Conservation (phyloP, 164 flowering plant genomes). For the Nymphaea colorata region DNA sequence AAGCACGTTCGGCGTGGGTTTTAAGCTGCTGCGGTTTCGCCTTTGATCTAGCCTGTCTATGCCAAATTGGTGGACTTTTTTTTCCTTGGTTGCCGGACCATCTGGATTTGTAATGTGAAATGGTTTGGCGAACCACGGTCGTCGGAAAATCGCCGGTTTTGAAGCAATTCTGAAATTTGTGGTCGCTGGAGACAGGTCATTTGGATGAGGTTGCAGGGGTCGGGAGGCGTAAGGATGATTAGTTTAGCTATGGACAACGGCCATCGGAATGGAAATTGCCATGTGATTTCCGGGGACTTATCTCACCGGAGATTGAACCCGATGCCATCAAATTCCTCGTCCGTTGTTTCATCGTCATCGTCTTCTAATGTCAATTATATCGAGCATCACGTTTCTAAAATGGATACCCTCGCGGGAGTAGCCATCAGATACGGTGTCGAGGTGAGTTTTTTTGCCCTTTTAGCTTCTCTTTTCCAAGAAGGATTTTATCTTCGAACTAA, state of each 20-base stretch:
- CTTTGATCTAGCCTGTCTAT: neutral
- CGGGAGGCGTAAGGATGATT: neutral
- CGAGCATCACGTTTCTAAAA: constrained; percentile 62
- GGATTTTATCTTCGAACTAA: no score
- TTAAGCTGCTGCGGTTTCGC: neutral
- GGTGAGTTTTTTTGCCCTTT: constrained; percentile 23
- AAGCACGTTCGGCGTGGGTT: neutral
- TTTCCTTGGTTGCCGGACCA: neutral
- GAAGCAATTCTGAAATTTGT: neutral
- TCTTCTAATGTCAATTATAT: constrained; percentile 20
- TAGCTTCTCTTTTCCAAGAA: neutral
- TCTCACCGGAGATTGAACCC: neutral
- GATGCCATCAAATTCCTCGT: neutral
- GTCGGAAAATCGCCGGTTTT: neutral
- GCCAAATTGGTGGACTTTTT: neutral
- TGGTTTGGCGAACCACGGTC: neutral
- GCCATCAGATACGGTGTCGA: constrained; percentile 95
- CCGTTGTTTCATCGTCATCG: neutral
- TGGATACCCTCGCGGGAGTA: constrained; percentile 90
- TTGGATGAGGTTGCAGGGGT: neutral
- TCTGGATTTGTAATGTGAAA: neutral
- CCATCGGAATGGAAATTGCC: neutral
- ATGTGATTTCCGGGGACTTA: neutral
- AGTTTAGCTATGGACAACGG: neutral
- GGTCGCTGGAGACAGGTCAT: neutral